Percentiles rank a stretch among this genome's conserved stretches.
Conservation (phyloP, 2,329 filamentous ascomycete genomes). For the Trichoderma arundinaceum region DNA sequence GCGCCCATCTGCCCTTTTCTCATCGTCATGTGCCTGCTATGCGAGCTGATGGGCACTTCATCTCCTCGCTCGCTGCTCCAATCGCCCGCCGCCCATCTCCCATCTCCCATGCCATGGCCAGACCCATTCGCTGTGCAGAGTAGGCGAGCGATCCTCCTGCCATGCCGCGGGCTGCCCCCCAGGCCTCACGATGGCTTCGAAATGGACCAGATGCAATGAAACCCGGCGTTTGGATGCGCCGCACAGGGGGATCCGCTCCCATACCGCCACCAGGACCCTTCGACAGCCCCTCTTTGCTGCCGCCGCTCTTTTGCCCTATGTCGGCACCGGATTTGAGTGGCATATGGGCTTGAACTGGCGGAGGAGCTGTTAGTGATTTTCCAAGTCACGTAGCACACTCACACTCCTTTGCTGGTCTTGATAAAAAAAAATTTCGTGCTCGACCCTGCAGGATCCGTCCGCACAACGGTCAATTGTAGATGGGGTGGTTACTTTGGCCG, state of each 20-base stretch:
- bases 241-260: constrained; percentile 24
- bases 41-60: background rate
- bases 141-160: constrained; percentile 4
- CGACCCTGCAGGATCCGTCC: background rate
- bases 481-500: background rate
- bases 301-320: constrained; percentile 28
- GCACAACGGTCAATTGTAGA: background rate
- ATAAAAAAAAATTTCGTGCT: background rate
- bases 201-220: constrained; percentile 3
- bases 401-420: background rate
- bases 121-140: background rate
- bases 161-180: background rate
- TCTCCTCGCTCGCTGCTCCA: background rate
- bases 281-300: constrained; percentile 24
- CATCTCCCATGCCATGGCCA: background rate
- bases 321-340: constrained; percentile 8
- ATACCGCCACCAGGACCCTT: constrained; percentile 27
- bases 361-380: constrained; percentile 9
- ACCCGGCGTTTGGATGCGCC: constrained; percentile 23
- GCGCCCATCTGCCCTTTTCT: background rate
- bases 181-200: constrained; percentile 21
- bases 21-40: constrained; percentile 12
- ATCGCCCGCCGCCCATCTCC: background rate
- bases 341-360: constrained; percentile 19
- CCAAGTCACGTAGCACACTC: background rate